Evolutionary conservation across 2,329 filamentous ascomycete genomes (phyloP).

Genomic region (Penicillium sp.): DNA sequence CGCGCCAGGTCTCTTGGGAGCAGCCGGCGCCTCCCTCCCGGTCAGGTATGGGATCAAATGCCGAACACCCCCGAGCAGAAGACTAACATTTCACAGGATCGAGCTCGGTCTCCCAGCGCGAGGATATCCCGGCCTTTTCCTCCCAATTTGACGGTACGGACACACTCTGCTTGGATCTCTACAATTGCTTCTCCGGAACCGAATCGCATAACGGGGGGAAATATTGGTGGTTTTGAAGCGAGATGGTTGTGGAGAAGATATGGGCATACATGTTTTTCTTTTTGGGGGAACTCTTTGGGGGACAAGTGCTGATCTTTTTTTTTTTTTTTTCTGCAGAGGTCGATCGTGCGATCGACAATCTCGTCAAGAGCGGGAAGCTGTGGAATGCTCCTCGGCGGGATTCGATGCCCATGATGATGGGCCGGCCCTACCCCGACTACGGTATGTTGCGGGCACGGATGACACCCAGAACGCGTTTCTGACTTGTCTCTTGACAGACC

Average conservation of each 20-base stretch:
- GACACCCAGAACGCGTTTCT: slow-evolving; percentile 23
- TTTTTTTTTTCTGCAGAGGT: slow-evolving; percentile 64
- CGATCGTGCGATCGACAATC: slow-evolving; percentile 90
- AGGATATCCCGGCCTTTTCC: slow-evolving; percentile 74
- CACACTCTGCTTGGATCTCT: not conserved
- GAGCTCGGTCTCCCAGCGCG: slow-evolving; percentile 69
- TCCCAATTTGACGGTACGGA: slow-evolving; percentile 84
- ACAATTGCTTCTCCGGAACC: not conserved
- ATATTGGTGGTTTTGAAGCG: not conserved
- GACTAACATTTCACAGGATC: slow-evolving; percentile 54
- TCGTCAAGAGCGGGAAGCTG: slow-evolving; percentile 94
- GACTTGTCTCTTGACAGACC: slow-evolving; percentile 53
- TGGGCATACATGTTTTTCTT: not conserved
- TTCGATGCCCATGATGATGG: slow-evolving; percentile 66
- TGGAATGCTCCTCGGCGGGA: slow-evolving; percentile 75
- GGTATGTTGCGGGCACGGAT: slow-evolving; percentile 49
- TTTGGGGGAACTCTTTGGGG: not conserved
- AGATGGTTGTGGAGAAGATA: not conserved
- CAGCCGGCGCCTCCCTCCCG: slow-evolving; percentile 69
- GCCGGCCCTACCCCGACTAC: slow-evolving; percentile 57
- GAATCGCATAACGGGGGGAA: not conserved
- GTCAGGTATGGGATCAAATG: slow-evolving; percentile 55
- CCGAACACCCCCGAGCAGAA: not conserved
- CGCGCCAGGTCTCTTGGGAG: slow-evolving; percentile 68
- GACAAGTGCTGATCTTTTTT: slow-evolving; percentile 25